Base-by-base conservation (phyloP, 306 rosid species). In the Medicago arabica region DNA sequence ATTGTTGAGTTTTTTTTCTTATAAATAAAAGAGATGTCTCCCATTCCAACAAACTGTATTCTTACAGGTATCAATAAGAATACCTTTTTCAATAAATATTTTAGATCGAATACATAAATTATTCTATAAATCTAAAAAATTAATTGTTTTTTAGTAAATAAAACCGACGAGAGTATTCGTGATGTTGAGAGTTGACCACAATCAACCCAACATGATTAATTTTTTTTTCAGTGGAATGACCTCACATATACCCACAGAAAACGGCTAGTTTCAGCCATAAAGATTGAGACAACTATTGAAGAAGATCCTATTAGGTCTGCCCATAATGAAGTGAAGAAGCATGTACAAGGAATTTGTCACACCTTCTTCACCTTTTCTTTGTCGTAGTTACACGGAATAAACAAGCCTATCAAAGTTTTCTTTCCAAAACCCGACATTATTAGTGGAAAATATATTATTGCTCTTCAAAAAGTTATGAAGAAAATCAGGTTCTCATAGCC, bases 371-470 rank as follows among this genome's bases (percentile, higher is more conserved):
- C 11, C 21, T 14, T 40, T 72, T 53, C 53, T 50, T 17, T 75
- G 25, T 14, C 8, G 9, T 54, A 25, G 47, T 62, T 34, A 47
- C 2, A 9, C n/a, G 46, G 44, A 65, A 65, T 65, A 51, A 62
- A 65, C 14, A 72, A 9, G 67, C 12, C 60, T 19, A 47, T 28
- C 34, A 54, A 69, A 54, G 40, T 7, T 57, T 39, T 50, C 38
- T 31, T 72, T 38, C 43, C 19, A 49, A 49, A 78, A 21, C 57
- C 70, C 77, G 80, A 83, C 77, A 74, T 11, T 39, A n/a, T 58
- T 43, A 81, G 88, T 85, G 81, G 69, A 43, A 54, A 18, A 47
- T 74, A 81, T 64, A 57, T 81, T 50, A 34, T 80, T 71, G 31
- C 11, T 65, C 8, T 55, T 25, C 6, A 49, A 84, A 39, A 61